Base-by-base conservation (phyloP, 495 filamentous ascomycete species). In the Coniosporium apollinis region DNA sequence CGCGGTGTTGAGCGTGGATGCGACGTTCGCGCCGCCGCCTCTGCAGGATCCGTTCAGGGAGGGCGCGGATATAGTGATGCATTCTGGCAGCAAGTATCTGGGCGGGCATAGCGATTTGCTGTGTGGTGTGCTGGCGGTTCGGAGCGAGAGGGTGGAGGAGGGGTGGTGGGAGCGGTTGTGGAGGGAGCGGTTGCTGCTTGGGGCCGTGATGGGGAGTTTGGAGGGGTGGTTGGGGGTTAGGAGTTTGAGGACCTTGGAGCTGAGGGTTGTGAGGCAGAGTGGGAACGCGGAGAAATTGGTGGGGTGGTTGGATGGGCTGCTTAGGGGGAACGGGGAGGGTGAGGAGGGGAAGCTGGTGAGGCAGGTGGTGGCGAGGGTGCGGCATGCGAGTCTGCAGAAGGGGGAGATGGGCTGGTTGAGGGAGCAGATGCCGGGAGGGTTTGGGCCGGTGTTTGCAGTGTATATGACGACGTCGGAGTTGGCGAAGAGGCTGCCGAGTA, bases 71-170 rank as follows among this genome's bases (percentile, higher is more conserved):
- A 54, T 82, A 0, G 71, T 94, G 15, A 78, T 94, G 78, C 89
- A 97, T 55, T 74, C 67, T 16, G 89, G 82, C 9, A 89, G 85
- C 6, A 97, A 97, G 64, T 97, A 94, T 54, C 68, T 97, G 39
- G 89, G 89, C 14, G 89, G 89, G 1, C 89, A 97, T 57, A 79
- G 72, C 42, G 89, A 97, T 57, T 59, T 94, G 57, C 70, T 97
- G 0, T 82, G 79, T 45, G 89, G 89, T 9, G 76, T 92, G 14
- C 61, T 94, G 14, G 77, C 70, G 57, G 64, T 33, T 59, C 57
- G 1, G 21, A 43, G n/a, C 7, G 48, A 46, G 28, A 47, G 46
- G 22, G 45, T 26, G 4, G 48, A 51, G 28, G 54, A 68, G 36
- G 64, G 64, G 3, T 80, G 74, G 79, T 51, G 67, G 20, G 37